A percentile compares a stretch with the other conserved stretches of the same genome.
Conservation (phyloP, 2,329 filamentous ascomycete species). For the Ceratocystis variospora region DNA sequence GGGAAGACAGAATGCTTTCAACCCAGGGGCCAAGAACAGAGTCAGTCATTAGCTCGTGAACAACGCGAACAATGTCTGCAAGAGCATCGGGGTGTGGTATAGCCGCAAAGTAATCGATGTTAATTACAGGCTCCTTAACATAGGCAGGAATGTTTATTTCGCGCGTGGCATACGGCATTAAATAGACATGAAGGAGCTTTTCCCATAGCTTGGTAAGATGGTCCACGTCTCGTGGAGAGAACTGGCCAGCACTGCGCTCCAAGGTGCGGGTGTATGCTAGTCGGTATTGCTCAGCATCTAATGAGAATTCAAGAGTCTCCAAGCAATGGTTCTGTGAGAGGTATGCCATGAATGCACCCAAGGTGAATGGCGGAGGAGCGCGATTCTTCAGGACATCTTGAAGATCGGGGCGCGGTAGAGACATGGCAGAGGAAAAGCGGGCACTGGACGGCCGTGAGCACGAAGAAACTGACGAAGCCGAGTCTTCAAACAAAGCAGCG, state of each 20-base stretch:
- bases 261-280: constrained; percentile 38
- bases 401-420: constrained; percentile 39
- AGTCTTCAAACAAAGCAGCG: constrained; percentile 14
- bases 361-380: constrained; percentile 75
- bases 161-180: constrained; percentile 66
- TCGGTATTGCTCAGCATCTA: constrained; percentile 79
- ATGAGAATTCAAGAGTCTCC: constrained; percentile 90
- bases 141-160: constrained; percentile 83
- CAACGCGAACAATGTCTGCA: constrained; percentile 70
- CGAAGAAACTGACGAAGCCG: constrained; percentile 20
- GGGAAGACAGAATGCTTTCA: constrained; percentile 24
- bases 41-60: constrained; percentile 95
- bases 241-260: constrained; percentile 22
- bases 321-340: constrained; percentile 94
- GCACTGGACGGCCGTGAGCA: constrained; percentile 38
- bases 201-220: constrained; percentile 74
- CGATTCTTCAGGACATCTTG: constrained; percentile 77
- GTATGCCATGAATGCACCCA: constrained; percentile 90
- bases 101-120: constrained; percentile 25
- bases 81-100: constrained; percentile 64
- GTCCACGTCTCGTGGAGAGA: constrained; percentile 35
- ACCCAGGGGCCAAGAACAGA: constrained; percentile 87
- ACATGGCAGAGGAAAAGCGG: constrained; percentile 32
- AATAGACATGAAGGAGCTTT: constrained; percentile 79
- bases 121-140: constrained; percentile 49